Conservation (phyloP, 106 monocot genomes). For the Narthecium ossifragum region DNA sequence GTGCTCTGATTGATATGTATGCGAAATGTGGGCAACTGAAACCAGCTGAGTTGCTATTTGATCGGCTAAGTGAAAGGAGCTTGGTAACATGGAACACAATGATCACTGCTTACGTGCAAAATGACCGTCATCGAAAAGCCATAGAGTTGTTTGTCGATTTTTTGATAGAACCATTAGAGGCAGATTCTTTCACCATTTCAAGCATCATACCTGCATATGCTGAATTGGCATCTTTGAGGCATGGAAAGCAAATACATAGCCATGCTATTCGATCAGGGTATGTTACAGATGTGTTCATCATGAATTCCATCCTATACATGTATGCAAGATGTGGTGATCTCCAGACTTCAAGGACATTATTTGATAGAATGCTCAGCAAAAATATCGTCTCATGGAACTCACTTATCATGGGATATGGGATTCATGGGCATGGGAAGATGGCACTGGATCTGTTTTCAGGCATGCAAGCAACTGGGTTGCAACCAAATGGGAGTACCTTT, state of each 20-base stretch:
- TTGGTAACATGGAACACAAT: conserved; percentile 71
- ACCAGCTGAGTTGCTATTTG: conserved; percentile 42
- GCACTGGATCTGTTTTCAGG: conserved; percentile 54
- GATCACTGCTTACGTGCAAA: conserved; percentile 61
- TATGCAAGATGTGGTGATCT: conserved; percentile 77
- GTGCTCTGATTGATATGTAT: conserved; percentile 58
- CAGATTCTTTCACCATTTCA: conserved; percentile 63
- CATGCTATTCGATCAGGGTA: conserved; percentile 41
- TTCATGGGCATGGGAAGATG: conserved; percentile 58
- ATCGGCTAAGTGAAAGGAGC: conserved; percentile 42
- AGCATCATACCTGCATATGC: conserved; percentile 52
- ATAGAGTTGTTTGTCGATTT: conserved; percentile 42
- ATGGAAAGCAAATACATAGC: conserved; percentile 71
- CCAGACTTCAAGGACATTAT: conserved; percentile 30
- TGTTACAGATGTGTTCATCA: conserved; percentile 16
- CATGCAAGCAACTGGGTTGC: conserved; percentile 37
- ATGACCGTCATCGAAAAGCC: conserved; percentile 31
- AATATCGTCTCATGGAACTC: conserved; percentile 76
- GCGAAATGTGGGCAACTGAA: conserved; percentile 48
- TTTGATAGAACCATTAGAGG: conserved; percentile 23
- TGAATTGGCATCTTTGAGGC: conserved; percentile 29
- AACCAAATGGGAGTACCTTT: conserved; percentile 62
- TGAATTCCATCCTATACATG: conserved; percentile 60
- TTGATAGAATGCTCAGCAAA: conserved; percentile 35
- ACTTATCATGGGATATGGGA: conserved; percentile 72